Percentiles rank a stretch among this genome's conserved stretches.
Conservation (phyloP, 108 stramenopile genomes). For the Hondaea fermentalgiana region DNA sequence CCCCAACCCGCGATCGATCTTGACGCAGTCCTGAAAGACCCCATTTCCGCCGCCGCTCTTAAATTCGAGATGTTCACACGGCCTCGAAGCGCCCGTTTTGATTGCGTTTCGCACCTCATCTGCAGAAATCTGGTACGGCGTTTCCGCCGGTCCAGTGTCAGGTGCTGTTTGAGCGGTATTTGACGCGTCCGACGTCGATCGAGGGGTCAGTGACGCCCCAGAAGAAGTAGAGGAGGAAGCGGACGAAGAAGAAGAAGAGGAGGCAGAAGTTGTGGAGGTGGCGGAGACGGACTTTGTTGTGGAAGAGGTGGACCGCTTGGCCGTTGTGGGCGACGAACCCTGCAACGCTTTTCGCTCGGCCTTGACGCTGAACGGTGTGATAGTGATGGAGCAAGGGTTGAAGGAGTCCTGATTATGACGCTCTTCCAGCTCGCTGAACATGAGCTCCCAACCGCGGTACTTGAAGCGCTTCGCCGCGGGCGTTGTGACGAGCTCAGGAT, state of each 20-base stretch:
- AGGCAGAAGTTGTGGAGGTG: no score
- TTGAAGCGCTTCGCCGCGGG: background rate
- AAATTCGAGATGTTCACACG: background rate
- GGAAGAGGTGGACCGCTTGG: no score
- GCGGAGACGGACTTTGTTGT: no score
- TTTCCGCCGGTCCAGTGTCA: background rate
- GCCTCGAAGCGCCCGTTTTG: background rate
- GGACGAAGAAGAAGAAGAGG: no score
- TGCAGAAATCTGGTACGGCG: background rate
- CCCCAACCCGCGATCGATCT: background rate
- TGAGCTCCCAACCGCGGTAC: background rate
- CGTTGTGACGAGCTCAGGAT: background rate
- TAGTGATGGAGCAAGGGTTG: background rate
- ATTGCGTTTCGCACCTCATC: background rate
- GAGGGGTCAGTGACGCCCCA: background rate
- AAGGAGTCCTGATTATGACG: background rate
- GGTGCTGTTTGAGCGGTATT: background rate
- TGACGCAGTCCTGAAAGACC: background rate
- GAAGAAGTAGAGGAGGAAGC: no score
- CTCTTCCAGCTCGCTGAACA: constrained; percentile 13
- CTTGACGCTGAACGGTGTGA: background rate
- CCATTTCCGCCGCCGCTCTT: no score
- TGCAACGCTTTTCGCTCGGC: background rate
- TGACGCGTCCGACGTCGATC: background rate
- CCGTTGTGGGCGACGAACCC: no score